Evolutionary conservation across 345 rosid species (phyloP), one percentile per base, ranked within the genome.

Genomic region (Arabidopsis arenosa): DNA sequence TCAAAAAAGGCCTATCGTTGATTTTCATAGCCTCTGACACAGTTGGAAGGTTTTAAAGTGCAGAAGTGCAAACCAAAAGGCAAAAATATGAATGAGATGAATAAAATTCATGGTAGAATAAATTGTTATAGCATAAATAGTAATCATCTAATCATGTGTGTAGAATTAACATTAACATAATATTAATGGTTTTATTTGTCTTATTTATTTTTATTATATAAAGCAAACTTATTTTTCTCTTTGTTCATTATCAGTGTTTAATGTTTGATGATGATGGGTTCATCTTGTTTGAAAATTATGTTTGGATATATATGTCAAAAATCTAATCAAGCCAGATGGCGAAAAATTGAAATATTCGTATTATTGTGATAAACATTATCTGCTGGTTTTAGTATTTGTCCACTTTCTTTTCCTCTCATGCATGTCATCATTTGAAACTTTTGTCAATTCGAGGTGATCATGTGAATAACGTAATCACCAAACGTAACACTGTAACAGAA

Each of bases 341-440:
- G 14, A 15, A 15, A 52, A 52, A 52, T 30, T 17, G 36, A 44
- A 70, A 7, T 36, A 59, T 47, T 36, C 49, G 47, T 44, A 57
- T 58, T 44, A 49, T 33, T 59, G 5, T 9, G 2, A 15, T 17
- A 10, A 32, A 13, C 32, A 17, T 37, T 59, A 61, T 61, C 15
- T 21, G 23, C 68, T 28, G 1, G 39, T 36, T 7, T 26, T 52
- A 63, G 47, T 53, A 40, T n/a, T 44, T 21, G 18, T 7, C 13
- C n/a, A 21, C 26, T 33, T 30, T 11, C 13, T 37, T 12, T 30
- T 40, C 33, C 4, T 43, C 30, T 15, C 52, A 30, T 53, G 33
- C 17, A 23, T 33, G 77, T 64, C 77, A 55, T 45, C 57, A 64
- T 21, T 44, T 54, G 18, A 63, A 63, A 4, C 18, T 54, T 2